Percentiles rank a stretch among this genome's conserved stretches.
These are phyloP conservation scores for Saccharomyces uvarum DNA, from an alignment of 1,139 yeast genomes.

Conservation along the genomic window DNA sequence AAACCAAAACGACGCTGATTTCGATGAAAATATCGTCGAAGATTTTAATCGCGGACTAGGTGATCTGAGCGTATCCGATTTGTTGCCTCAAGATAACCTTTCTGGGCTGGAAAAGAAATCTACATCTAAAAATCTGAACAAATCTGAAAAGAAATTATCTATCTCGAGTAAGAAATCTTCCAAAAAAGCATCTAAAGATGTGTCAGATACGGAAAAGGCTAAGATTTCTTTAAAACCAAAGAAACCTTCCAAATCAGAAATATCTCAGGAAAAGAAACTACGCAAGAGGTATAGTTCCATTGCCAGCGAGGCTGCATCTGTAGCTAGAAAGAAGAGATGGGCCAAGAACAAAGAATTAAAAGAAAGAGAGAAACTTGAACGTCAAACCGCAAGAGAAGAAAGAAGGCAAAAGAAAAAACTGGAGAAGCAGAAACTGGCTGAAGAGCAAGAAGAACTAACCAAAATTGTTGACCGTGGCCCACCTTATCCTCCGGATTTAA, in stretches of 20 bases:
- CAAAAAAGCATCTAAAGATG: not conserved
- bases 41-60: conserved; percentile 51
- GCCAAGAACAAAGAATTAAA: conserved; percentile 16
- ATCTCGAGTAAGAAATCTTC: conserved; percentile 3
- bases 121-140: conserved; percentile 22
- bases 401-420: conserved; percentile 18
- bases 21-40: conserved; percentile 37
- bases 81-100: conserved; percentile 24
- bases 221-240: conserved; percentile 7
- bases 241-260: conserved; percentile 11
- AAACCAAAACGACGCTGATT: conserved; percentile 21
- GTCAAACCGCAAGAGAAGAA: conserved; percentile 16
- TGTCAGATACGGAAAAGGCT: not conserved
- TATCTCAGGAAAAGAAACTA: conserved; percentile 15
- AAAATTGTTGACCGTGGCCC: conserved; percentile 31
- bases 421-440: conserved; percentile 16
- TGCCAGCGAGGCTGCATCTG: conserved; percentile 25
- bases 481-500: conserved; percentile 31
- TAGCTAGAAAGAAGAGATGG: conserved; percentile 22
- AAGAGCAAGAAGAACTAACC: conserved; percentile 26
- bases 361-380: conserved; percentile 7
- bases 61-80: conserved; percentile 37
- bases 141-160: conserved; percentile 23
- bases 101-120: conserved; percentile 17
- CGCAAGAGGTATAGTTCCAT: conserved; percentile 19